Evolutionary conservation across 2,329 filamentous ascomycete genomes (phyloP), one percentile per base, ranked within the genome.

Genomic region (Zymoseptoria pseudotritici): DNA sequence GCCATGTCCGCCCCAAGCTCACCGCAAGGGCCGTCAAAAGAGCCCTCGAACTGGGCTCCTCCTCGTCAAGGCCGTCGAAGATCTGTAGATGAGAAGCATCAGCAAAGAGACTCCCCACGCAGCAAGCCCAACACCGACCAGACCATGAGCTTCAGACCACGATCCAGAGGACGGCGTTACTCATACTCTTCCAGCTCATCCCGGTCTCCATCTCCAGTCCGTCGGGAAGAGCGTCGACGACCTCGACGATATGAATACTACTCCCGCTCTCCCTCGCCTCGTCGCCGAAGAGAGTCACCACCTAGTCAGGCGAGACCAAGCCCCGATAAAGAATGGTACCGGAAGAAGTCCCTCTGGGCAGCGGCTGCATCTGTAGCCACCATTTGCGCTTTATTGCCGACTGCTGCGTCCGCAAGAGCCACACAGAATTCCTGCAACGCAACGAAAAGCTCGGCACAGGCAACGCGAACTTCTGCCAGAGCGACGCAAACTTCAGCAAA

Each of bases 281-380:
- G 56, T 17, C 11, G 36, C 6, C 50, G 52, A 36, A 54, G 58
- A n/a, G 50, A 51, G 11, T 22, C 50, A n/a, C 55, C 58, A n/a
- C 55, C 58, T 22, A 22, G 51, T n/a, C 29, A 57, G 24, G 50
- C 29, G 9, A 19, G 55, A 19, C 22, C 57, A 36, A 57, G 59
- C 19, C 58, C 59, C 21, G 59, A 59, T 8, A 63, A 63, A 53
- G 61, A 63, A 17, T 66, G 63, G 63, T 66, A 59, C 60, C 65
- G 65, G 22, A 66, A 66, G 60, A 66, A 66, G 42, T 62, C 65
- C 4, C n/a, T 66, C 29, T 66, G 65, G 65, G 63, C 63, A 7
- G 65, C 63, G 4, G 50, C 63, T 13, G 65, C 63, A 7, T 53
- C 52, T n/a, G 52, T 29, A 19, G 52, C 52, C 20, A 53, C 52